Evolutionary conservation across 257 asterid species (phyloP).

Genomic region (Jasminum sambac): DNA sequence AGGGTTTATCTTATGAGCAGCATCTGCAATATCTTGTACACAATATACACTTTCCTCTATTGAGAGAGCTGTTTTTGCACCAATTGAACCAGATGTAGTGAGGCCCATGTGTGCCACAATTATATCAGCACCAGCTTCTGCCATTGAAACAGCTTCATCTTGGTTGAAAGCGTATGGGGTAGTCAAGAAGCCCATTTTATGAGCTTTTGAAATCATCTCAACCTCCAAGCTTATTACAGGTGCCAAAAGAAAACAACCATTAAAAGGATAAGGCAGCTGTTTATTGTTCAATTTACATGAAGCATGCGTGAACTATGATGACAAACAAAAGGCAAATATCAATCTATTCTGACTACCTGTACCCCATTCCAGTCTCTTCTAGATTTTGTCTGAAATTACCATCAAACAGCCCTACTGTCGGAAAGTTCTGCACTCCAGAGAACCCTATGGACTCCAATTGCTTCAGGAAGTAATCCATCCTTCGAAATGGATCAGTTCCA

Average conservation of each 20-base stretch:
- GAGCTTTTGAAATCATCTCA: constrained; percentile 93
- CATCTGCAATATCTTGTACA: constrained; percentile 93
- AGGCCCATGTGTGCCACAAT: constrained; percentile 99
- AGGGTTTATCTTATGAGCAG: constrained; percentile 69
- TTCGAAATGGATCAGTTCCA: constrained; percentile 94
- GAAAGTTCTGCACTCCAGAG: constrained; percentile 94
- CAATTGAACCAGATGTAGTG: constrained; percentile 90
- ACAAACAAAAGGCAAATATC: not conserved
- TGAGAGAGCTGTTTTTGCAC: constrained; percentile 86
- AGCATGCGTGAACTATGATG: constrained; percentile 7
- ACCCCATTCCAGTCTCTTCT: constrained; percentile 99
- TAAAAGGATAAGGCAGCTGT: not conserved
- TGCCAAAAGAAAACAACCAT: constrained; percentile 19
- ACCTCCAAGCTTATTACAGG: constrained; percentile 72
- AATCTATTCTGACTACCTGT: constrained; percentile 42
- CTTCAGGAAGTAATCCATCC: constrained; percentile 88
- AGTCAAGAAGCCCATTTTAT: constrained; percentile 86
- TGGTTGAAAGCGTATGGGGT: constrained; percentile 92
- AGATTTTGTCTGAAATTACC: constrained; percentile 92
- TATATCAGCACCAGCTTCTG: constrained; percentile 94
- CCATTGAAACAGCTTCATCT: constrained; percentile 88
- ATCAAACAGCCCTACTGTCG: constrained; percentile 92
- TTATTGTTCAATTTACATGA: constrained; percentile 10
- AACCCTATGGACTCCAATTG: constrained; percentile 93
- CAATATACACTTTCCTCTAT: constrained; percentile 75